These are phyloP conservation scores for Neospermospora avenae DNA, from an alignment of 2,329 filamentous ascomycete genomes.

Conservation along the genomic window DNA sequence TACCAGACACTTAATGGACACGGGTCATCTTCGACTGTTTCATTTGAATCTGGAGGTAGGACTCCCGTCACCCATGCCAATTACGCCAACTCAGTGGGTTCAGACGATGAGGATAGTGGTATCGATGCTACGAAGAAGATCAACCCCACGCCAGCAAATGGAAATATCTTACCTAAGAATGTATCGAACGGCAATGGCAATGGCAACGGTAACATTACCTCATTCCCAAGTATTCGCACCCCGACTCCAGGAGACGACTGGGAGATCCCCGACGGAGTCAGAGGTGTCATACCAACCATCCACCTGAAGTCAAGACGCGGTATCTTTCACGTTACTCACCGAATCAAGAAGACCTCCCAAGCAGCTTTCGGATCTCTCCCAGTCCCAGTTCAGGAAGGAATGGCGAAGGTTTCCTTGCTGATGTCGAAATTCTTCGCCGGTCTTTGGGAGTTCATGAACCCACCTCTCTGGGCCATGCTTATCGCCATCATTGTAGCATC, in stretches of 20 bases:
- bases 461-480: conserved; percentile 96
- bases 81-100: conserved; percentile 39
- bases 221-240: conserved; percentile 55
- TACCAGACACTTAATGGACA: conserved; percentile 32
- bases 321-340: conserved; percentile 13
- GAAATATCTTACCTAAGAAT: conserved; percentile 21
- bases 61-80: conserved; percentile 32
- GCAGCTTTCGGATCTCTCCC: conserved; percentile 49
- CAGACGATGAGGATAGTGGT: conserved; percentile 41
- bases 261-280: conserved; percentile 39
- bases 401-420: conserved; percentile 42
- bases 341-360: conserved; percentile 23
- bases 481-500: conserved; percentile 87
- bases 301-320: conserved; percentile 34
- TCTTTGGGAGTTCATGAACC: conserved; percentile 95
- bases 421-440: conserved; percentile 57
- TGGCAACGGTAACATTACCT: conserved; percentile 57
- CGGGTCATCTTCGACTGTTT: conserved; percentile 21
- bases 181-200: conserved; percentile 41
- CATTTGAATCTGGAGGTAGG: conserved; percentile 35
- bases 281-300: conserved; percentile 41
- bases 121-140: conserved; percentile 24
- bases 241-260: conserved; percentile 28
- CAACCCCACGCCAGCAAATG: conserved; percentile 25
- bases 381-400: conserved; percentile 45